Evolutionary conservation across 495 filamentous ascomycete genomes (phyloP).

Genomic region (Mytilinidion resinicola): DNA sequence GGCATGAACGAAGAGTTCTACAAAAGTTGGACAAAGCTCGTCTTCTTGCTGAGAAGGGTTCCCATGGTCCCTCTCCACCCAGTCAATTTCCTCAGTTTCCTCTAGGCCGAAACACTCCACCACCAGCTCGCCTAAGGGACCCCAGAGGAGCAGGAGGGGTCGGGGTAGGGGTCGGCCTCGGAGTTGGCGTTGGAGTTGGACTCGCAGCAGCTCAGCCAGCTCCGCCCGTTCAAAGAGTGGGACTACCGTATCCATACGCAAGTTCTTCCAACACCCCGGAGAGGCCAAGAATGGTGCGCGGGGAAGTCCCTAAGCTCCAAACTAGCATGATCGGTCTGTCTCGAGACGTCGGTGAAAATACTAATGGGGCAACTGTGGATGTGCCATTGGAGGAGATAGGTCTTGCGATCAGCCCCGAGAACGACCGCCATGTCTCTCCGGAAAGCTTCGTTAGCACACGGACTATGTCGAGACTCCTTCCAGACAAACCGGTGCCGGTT

Average conservation of each 20-base stretch:
- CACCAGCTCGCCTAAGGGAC: not conserved
- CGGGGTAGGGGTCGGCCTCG: not conserved
- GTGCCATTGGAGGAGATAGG: constrained; percentile 23
- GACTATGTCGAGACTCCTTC: constrained; percentile 5
- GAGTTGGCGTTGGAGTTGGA: not conserved
- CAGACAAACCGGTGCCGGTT: constrained; percentile 3
- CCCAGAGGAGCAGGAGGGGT: constrained; percentile 4
- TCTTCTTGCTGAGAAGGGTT: not conserved
- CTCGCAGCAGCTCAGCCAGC: not conserved
- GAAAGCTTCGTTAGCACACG: constrained; percentile 3
- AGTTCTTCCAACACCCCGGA: too few species aligned
- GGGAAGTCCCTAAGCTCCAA: too few species aligned
- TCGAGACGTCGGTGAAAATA: constrained; percentile 1
- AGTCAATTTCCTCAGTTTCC: not conserved
- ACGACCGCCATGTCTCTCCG: not conserved
- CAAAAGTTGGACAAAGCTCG: constrained; percentile 3
- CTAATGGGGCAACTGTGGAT: constrained; percentile 1
- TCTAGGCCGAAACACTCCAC: not conserved
- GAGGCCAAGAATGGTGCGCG: too few species aligned
- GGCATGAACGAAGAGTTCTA: constrained; percentile 13
- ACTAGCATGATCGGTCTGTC: not conserved
- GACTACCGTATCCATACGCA: too few species aligned
- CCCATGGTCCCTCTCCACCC: not conserved
- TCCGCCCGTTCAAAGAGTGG: too few species aligned
- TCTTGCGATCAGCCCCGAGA: constrained; percentile 24